Evolutionary conservation across 352 stramenopile genomes (phyloP), one percentile per base, ranked within the genome.

Genomic region (Globisporangium spinosum): DNA sequence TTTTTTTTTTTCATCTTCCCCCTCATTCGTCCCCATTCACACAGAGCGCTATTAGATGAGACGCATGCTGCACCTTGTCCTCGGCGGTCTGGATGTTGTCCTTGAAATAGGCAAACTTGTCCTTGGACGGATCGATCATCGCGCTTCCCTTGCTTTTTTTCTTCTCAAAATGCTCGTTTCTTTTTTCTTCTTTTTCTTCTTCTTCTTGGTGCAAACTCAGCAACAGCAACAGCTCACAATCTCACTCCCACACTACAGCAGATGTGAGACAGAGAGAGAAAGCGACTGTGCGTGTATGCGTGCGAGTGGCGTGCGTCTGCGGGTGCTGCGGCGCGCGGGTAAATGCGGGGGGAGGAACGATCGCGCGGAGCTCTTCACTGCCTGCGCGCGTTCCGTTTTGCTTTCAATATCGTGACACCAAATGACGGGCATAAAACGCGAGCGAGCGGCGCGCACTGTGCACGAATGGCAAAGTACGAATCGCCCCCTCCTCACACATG

Each of bases 81-180:
- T 95, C 87, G 25, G 85, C 85, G 3, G 85, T 95, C 77, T 95
- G 87, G 72, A 95, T 93, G 70, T 95, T 95, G 72, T 95, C 85
- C 76, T 95, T 95, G 71, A 95, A 95, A 75, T 95, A 95, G 0
- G 87, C 87, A 69, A 95, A 89, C 70, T 93, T 93, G 77, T 95
- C 87, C 69, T 95, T 95, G 27, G 84, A 95, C 61, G 87, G 87
- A 68, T 95, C 87, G 65, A 95, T 92, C 85, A 93, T 93, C 9
- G 29, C 56, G 43, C 23, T 40, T 59, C 6, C 10, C 23, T 59
- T 38, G 53, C 17, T 58, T 35, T 45, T 25, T 20, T 61, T 47
- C 56, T 62, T 61, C 55, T 15, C 32, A 34, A 29, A 62, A 62
- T 22, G 27, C 13, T 15, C 27, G 3, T 10, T n/a, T 27, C 29